Percentiles rank a stretch among this genome's conserved stretches.
Evolutionary conservation across 768 basidiomycete species (phyloP).

Genomic region (Suillus lakei): DNA sequence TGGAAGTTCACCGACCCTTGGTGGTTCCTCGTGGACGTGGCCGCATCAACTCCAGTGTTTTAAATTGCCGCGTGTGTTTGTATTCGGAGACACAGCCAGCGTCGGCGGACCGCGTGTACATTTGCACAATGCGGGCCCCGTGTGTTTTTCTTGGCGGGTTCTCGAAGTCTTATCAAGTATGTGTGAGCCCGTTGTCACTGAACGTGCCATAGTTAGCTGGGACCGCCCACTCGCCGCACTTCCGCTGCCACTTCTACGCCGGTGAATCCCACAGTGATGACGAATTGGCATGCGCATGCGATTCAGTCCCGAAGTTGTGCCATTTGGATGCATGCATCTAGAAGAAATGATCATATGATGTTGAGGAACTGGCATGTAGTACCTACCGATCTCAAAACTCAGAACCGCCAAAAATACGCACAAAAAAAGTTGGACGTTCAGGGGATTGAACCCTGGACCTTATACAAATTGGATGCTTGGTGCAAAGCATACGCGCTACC

Average conservation of each 20-base stretch:
- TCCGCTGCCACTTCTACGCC: not conserved
- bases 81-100: not conserved
- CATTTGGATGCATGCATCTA: not conserved
- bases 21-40: not conserved
- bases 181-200: not conserved
- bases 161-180: not conserved
- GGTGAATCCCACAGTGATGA: not conserved
- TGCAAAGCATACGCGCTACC: constrained; percentile 52
- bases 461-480: constrained; percentile 35
- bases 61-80: not conserved
- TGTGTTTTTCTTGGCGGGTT: not conserved
- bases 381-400: too few relatives aligned
- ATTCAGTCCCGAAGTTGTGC: not conserved
- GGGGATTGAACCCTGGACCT: constrained; percentile 51
- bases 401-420: too few relatives aligned
- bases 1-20: not conserved
- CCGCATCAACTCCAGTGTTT: constrained; percentile 3
- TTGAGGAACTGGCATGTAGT: too few relatives aligned
- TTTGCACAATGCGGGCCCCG: not conserved
- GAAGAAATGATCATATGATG: not conserved
- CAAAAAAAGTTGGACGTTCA: constrained; percentile 40
- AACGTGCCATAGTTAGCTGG: not conserved
- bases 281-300: not conserved
- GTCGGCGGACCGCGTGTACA: not conserved
- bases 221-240: not conserved